A percentile compares a stretch with the other conserved stretches of the same genome.
Evolutionary conservation across 176 grass and related monocot species (phyloP).

Genomic region (Ensete glaucum): DNA sequence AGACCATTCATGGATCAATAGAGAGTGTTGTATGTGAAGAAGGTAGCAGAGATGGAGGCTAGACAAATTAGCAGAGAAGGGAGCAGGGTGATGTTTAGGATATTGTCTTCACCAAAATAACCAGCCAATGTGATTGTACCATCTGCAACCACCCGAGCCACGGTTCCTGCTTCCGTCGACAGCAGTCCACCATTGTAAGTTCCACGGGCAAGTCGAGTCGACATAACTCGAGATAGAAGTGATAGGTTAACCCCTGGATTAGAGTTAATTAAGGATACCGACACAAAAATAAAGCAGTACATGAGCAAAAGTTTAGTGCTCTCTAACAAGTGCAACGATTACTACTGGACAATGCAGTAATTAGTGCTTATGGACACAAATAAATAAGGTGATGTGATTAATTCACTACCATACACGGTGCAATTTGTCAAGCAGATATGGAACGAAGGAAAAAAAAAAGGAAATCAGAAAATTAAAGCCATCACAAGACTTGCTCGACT

Average conservation of each 20-base stretch:
- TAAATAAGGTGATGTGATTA: too few relatives aligned
- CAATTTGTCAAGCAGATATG: too few relatives aligned
- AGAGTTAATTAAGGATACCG: too few relatives aligned
- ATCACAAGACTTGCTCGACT: too few relatives aligned
- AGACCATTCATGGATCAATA: slow-evolving; percentile 28
- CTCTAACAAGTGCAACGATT: too few relatives aligned
- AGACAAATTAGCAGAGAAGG: slow-evolving; percentile 78
- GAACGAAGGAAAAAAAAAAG: too few relatives aligned
- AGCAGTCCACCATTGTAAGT: slow-evolving; percentile 90
- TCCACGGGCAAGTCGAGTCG: slow-evolving; percentile 65
- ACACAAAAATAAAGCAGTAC: too few relatives aligned
- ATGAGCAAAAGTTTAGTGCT: too few relatives aligned
- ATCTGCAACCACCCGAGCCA: slow-evolving; percentile 78
- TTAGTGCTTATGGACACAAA: too few relatives aligned
- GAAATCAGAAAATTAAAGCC: too few relatives aligned
- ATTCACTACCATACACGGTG: too few relatives aligned
- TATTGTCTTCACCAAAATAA: slow-evolving; percentile 48
- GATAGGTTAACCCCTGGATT: slow-evolving; percentile 76
- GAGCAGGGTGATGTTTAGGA: slow-evolving; percentile 75
- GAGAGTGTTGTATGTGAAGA: slow-evolving; percentile 70
- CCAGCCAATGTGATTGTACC: slow-evolving; percentile 82
- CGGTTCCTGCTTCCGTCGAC: slow-evolving; percentile 73
- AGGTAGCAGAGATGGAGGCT: slow-evolving; percentile 48
- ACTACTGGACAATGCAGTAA: too few relatives aligned
- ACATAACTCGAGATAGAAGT: slow-evolving; percentile 87